Evolutionary conservation across 805 yeast species (phyloP).

Genomic region (Teunomyces panamensis): DNA sequence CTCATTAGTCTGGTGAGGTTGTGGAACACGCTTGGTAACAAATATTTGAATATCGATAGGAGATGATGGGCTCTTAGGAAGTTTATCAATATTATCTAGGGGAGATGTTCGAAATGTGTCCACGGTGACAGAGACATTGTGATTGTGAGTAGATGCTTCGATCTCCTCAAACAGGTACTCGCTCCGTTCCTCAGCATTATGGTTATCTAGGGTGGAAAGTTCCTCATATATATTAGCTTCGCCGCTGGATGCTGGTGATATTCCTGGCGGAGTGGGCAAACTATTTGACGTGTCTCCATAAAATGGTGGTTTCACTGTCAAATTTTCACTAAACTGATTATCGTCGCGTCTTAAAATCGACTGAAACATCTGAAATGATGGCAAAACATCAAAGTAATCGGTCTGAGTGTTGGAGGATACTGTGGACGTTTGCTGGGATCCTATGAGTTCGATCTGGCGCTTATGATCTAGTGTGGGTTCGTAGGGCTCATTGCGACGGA

Average conservation of each 20-base stretch:
- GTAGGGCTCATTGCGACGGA: constrained; percentile 17
- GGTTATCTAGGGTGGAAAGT: neutral
- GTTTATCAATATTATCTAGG: constrained; percentile 49
- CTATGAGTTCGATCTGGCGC: constrained; percentile 28
- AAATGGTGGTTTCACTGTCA: constrained; percentile 31
- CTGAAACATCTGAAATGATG: constrained; percentile 69
- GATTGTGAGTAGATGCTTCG: constrained; percentile 9
- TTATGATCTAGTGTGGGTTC: constrained; percentile 35
- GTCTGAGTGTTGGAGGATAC: constrained; percentile 29
- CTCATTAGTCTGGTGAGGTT: constrained; percentile 38
- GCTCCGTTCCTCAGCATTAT: neutral
- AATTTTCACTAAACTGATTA: constrained; percentile 34
- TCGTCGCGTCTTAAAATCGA: constrained; percentile 44
- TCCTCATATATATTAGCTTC: neutral
- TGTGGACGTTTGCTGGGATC: constrained; percentile 14
- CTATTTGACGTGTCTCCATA: constrained; percentile 33
- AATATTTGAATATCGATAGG: constrained; percentile 49
- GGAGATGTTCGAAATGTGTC: constrained; percentile 42
- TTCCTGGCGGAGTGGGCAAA: constrained; percentile 26
- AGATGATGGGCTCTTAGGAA: constrained; percentile 40
- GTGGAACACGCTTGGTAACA: constrained; percentile 53
- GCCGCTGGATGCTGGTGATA: constrained; percentile 11
- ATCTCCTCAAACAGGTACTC: constrained; percentile 6
- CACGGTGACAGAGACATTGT: constrained; percentile 11
- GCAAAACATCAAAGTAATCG: constrained; percentile 55